Evolutionary conservation across 148 eudicot species (phyloP).

Genomic region (Spergularia marina): DNA sequence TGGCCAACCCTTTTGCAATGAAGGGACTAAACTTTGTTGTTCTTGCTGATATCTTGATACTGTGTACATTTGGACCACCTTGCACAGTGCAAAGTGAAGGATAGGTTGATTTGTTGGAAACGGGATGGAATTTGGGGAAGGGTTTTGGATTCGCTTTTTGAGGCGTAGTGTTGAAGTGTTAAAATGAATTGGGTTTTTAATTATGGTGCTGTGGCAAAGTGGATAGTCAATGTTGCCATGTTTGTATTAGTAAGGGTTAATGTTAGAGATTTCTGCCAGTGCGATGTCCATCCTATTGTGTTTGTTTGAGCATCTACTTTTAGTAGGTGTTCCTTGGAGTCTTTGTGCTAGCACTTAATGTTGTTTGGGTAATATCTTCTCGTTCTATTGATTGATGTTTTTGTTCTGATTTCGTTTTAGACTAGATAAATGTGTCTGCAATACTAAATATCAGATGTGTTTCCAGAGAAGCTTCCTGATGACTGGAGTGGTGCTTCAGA

Average conservation of each 20-base stretch:
- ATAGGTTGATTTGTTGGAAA: neutral
- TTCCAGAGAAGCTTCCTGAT: slow-evolving; percentile 71
- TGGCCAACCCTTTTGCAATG: neutral
- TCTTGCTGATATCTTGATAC: neutral
- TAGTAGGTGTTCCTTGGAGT: neutral
- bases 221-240: too few species aligned
- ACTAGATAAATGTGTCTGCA: neutral
- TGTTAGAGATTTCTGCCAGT: neutral
- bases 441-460: slow-evolving; percentile 17
- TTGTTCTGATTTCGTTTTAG: neutral
- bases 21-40: neutral
- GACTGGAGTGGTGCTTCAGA: slow-evolving; percentile 62
- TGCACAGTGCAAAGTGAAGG: neutral
- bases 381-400: neutral
- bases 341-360: neutral
- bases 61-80: neutral
- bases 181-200: too few species aligned
- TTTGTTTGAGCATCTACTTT: neutral
- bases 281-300: slow-evolving; percentile 1
- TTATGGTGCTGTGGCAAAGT: too few species aligned
- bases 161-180: neutral
- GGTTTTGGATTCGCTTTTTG: neutral
- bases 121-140: too few species aligned
- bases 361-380: neutral
- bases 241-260: neutral